These are phyloP conservation scores for Arabidopsis thaliana DNA, from an alignment of 345 rosid genomes.

Conservation along the genomic window DNA sequence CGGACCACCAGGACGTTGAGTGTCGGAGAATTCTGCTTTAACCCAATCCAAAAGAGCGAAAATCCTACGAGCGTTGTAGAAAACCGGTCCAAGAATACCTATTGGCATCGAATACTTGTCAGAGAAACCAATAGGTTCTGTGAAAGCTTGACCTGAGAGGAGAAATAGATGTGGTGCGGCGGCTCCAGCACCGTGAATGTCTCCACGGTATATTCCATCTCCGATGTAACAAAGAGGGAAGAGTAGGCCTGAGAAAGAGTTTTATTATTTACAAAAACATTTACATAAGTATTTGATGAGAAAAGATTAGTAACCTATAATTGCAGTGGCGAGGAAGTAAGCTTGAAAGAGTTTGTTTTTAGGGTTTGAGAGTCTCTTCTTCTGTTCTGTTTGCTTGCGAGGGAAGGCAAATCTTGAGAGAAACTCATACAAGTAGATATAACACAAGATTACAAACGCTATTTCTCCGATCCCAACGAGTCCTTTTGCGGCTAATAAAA, in stretches of 20 bases:
- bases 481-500: conserved; percentile 66
- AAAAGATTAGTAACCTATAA: conserved; percentile 49
- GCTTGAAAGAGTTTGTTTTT: conserved; percentile 53
- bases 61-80: conserved; percentile 72
- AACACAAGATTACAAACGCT: conserved; percentile 59
- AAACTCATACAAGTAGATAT: conserved; percentile 62
- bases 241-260: conserved; percentile 42
- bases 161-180: conserved; percentile 85
- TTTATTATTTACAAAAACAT: neutral
- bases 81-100: conserved; percentile 74
- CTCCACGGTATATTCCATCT: conserved; percentile 72
- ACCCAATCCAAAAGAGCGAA: conserved; percentile 74
- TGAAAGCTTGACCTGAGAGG: conserved; percentile 72
- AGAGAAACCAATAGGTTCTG: conserved; percentile 81
- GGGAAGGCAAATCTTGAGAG: conserved; percentile 70
- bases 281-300: neutral
- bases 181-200: conserved; percentile 64
- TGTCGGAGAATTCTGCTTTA: conserved; percentile 51
- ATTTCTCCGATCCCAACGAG: conserved; percentile 62
- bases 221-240: conserved; percentile 75
- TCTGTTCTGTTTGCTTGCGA: conserved; percentile 40
- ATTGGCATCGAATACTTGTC: conserved; percentile 66
- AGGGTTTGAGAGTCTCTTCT: conserved; percentile 52
- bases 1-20: conserved; percentile 43
- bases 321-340: conserved; percentile 58